Base-by-base conservation (phyloP, 140 eudicot species). In the Cichorium intybus region DNA sequence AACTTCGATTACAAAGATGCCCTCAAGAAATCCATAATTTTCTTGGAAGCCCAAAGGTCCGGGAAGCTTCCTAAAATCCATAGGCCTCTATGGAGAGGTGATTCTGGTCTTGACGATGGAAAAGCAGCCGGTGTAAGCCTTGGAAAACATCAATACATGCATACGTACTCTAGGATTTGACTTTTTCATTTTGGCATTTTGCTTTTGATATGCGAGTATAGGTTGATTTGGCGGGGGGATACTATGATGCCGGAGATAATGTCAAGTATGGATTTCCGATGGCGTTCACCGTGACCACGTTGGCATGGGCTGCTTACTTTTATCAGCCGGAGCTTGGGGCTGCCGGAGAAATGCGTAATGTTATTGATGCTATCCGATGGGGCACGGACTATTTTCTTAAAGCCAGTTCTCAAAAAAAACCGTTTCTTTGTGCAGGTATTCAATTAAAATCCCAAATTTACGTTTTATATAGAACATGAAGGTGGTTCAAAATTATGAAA, bases 241-340 rank as follows among this genome's bases (percentile, higher is more conserved):
- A 90, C 73, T 90, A 90, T 62, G 97, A 90, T 56, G 97, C 97
- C 18, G 97, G 97, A 23, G 97, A 90, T 73, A 90, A 90, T 58
- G 95, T 90, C 3, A 90, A 90, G 46, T 90, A 75, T 53, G 97
- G 97, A 1, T 68, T 87, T 20, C 97, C 97, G 6, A 82, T 90
- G 95, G 97, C 95, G 2, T 90, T 90, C 75, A 90, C 97, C 10
- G 66, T 87, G 11, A 84, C 97, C 53, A 90, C 97, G 1, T 61
- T 90, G 62, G 77, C 97, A 2, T 87, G 95, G 97, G 88, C 77
- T 8, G 90, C 90, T 7, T 62, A 75, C 6, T 56, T 39, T 21
- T 90, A 90, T 26, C 23, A 51, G 5, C 18, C 66, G 10, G 88
- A 87, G 81, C 66, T 90, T 11, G 62, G 69, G 24, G 70, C 77